Conservation (phyloP, 2,329 filamentous ascomycete species). For the Phaeosphaeria sp. region DNA sequence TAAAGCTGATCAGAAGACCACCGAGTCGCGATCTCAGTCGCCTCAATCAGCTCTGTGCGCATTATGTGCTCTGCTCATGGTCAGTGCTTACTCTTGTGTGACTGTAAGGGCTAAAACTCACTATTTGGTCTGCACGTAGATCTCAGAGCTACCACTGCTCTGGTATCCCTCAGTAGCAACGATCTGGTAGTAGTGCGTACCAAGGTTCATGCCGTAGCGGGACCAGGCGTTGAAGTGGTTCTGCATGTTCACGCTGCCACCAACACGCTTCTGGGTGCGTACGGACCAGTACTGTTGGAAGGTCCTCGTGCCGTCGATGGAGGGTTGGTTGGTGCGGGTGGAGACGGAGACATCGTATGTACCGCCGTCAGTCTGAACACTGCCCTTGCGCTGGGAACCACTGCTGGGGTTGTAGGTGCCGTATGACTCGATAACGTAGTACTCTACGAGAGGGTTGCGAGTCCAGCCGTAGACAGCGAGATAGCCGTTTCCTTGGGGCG, state of each 20-base stretch:
- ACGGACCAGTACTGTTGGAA: slow-evolving; percentile 63
- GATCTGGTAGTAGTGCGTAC: slow-evolving; percentile 50
- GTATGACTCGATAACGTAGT: slow-evolving; percentile 63
- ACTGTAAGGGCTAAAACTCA: neutral
- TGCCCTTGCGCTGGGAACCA: slow-evolving; percentile 54
- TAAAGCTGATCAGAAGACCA: neutral
- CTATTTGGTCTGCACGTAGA: slow-evolving; percentile 8
- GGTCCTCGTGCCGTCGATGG: slow-evolving; percentile 59
- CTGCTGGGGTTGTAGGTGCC: slow-evolving; percentile 55
- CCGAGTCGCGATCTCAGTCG: neutral
- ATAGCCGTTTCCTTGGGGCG: slow-evolving; percentile 28
- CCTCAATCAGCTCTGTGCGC: neutral
- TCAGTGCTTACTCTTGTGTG: neutral
- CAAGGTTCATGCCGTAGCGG: slow-evolving; percentile 36
- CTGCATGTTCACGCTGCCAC: slow-evolving; percentile 46
- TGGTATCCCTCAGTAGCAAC: slow-evolving; percentile 60
- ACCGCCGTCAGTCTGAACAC: slow-evolving; percentile 58
- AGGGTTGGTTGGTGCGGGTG: slow-evolving; percentile 58
- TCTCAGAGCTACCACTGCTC: slow-evolving; percentile 13
- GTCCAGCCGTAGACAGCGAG: slow-evolving; percentile 63
- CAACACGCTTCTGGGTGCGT: slow-evolving; percentile 55
- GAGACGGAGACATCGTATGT: slow-evolving; percentile 60
- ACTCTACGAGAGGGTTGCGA: slow-evolving; percentile 59
- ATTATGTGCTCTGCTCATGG: neutral
- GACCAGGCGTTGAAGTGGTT: slow-evolving; percentile 42